Conservation (phyloP, 306 rosid species). For the Casuarina cunninghamiana region DNA sequence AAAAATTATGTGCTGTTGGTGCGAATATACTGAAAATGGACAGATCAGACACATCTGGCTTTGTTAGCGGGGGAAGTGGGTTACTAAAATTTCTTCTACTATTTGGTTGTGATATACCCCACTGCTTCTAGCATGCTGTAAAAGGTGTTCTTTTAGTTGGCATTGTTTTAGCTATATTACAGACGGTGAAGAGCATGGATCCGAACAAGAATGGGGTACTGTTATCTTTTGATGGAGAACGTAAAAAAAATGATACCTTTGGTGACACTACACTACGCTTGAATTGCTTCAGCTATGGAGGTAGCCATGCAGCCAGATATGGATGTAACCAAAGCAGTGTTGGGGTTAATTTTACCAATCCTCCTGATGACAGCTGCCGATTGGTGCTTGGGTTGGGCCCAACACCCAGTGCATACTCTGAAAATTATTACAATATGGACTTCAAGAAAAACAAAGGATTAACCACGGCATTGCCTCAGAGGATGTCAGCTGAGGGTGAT, state of each 20-base stretch:
- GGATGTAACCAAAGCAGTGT: slow-evolving; percentile 40
- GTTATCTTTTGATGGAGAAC: slow-evolving; percentile 58
- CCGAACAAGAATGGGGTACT: slow-evolving; percentile 57
- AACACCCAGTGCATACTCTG: slow-evolving; percentile 66
- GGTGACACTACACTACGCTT: slow-evolving; percentile 78
- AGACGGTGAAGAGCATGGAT: slow-evolving; percentile 65
- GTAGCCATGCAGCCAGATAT: slow-evolving; percentile 44
- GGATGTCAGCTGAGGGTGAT: slow-evolving; percentile 55
- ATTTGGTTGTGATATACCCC: slow-evolving; percentile 29
- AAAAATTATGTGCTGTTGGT: slow-evolving; percentile 31
- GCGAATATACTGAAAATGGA: slow-evolving; percentile 52
- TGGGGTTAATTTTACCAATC: slow-evolving; percentile 46
- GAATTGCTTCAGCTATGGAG: slow-evolving; percentile 65
- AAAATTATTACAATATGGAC: slow-evolving; percentile 49
- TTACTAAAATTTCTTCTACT: slow-evolving; percentile 38
- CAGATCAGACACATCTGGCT: slow-evolving; percentile 88
- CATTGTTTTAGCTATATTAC: slow-evolving; percentile 41
- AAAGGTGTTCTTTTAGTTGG: slow-evolving; percentile 40
- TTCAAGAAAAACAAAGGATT: slow-evolving; percentile 50
- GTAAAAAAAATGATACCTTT: slow-evolving; percentile 46
- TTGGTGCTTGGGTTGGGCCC: slow-evolving; percentile 98
- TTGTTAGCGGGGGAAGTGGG: slow-evolving; percentile 78
- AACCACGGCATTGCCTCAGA: slow-evolving; percentile 39
- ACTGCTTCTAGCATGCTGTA: slow-evolving; percentile 37
- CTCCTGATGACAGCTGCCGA: slow-evolving; percentile 79